Conservation (phyloP, 2,329 filamentous ascomycete genomes). For the Penicillium sp. region DNA sequence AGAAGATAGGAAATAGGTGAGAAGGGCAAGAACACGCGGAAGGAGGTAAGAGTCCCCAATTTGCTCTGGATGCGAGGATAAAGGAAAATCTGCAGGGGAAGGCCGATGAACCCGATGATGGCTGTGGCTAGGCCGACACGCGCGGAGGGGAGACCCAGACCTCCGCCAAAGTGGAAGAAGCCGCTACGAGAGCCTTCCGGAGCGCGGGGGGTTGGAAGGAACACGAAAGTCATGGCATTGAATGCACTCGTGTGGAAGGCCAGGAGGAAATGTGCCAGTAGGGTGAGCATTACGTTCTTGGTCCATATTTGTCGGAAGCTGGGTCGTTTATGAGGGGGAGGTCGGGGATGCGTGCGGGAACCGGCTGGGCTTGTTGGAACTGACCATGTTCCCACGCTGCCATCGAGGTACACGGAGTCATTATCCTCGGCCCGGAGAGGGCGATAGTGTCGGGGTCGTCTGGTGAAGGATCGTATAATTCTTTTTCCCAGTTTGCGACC, state of each 20-base stretch:
- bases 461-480: slow-evolving; percentile 32
- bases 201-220: slow-evolving; percentile 70
- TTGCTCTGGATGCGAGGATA: slow-evolving; percentile 68
- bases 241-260: slow-evolving; percentile 76
- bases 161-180: slow-evolving; percentile 66
- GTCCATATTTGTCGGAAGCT: slow-evolving; percentile 56
- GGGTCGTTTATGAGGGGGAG: slow-evolving; percentile 44
- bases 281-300: slow-evolving; percentile 55
- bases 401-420: slow-evolving; percentile 37
- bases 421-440: slow-evolving; percentile 34
- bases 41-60: slow-evolving; percentile 68
- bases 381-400: slow-evolving; percentile 27
- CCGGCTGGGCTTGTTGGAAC: slow-evolving; percentile 29
- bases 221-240: slow-evolving; percentile 74
- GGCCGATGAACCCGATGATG: slow-evolving; percentile 74
- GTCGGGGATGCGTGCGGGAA: slow-evolving; percentile 31
- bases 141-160: slow-evolving; percentile 70
- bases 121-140: slow-evolving; percentile 77
- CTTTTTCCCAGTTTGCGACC: slow-evolving; percentile 42
- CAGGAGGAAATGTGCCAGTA: slow-evolving; percentile 67
- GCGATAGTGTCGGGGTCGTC: slow-evolving; percentile 36
- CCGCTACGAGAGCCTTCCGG: slow-evolving; percentile 42
- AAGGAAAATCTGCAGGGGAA: slow-evolving; percentile 68
- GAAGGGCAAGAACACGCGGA: slow-evolving; percentile 67
- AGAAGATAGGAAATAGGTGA: slow-evolving; percentile 71